Evolutionary conservation across 208 protist genomes (phyloP).

Genomic region (Acanthamoeba healyi): DNA sequence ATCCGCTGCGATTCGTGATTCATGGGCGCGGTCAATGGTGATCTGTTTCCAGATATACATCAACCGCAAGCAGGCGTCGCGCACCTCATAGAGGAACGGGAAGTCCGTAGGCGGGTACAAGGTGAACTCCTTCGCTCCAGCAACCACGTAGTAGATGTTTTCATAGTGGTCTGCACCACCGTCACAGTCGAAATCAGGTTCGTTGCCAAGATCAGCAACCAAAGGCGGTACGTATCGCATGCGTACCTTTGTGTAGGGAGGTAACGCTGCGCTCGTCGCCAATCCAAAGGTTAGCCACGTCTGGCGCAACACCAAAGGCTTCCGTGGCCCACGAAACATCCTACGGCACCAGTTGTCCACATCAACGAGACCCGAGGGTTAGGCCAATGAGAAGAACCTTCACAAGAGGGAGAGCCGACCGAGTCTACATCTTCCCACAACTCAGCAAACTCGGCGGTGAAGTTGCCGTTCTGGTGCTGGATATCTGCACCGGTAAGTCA

Average conservation of each 20-base stretch:
- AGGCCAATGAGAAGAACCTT: constrained; percentile 66
- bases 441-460: constrained; percentile 75
- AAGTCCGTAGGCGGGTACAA: constrained; percentile 84
- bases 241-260: constrained; percentile 80
- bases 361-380: too few species aligned
- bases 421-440: constrained; percentile 80
- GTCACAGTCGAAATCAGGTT: background rate
- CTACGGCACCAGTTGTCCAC: background rate
- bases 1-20: background rate
- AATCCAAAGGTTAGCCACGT: constrained; percentile 87
- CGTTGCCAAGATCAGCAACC: background rate
- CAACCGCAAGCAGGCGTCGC: too few species aligned
- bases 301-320: constrained; percentile 29
- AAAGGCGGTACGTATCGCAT: too few species aligned
- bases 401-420: background rate
- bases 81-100: constrained; percentile 81
- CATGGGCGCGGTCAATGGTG: background rate
- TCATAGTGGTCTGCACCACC: constrained; percentile 84
- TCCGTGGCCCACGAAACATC: constrained; percentile 74
- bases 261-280: constrained; percentile 79
- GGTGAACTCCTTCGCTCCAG: constrained; percentile 82
- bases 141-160: constrained; percentile 86
- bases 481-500: too few species aligned
- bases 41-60: too few species aligned
- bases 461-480: constrained; percentile 77